These are phyloP conservation scores for Suillus spraguei DNA, from an alignment of 768 basidiomycete genomes.

Conservation along the genomic window DNA sequence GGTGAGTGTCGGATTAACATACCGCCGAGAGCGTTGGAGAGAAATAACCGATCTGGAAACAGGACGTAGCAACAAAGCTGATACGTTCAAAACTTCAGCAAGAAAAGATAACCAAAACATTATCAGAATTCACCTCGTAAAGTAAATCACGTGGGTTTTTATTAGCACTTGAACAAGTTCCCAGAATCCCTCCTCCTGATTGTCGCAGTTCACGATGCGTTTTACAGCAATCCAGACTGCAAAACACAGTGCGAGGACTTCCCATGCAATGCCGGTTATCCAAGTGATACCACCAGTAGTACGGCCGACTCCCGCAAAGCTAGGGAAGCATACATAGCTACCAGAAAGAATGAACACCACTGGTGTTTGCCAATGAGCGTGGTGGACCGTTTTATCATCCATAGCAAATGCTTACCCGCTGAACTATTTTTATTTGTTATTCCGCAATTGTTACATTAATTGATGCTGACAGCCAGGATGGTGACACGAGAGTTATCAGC, in stretches of 20 bases:
- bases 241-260: neutral
- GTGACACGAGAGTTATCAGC: neutral
- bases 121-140: neutral
- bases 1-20: neutral
- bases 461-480: neutral
- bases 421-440: neutral
- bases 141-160: neutral
- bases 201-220: neutral
- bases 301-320: neutral
- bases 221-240: neutral
- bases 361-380: neutral
- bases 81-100: neutral
- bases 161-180: neutral
- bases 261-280: neutral
- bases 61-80: neutral
- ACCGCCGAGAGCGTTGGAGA: neutral
- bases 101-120: neutral
- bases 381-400: neutral
- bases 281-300: neutral
- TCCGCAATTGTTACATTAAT: neutral
- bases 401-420: neutral
- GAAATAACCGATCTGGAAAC: neutral
- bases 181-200: neutral
- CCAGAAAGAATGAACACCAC: neutral
- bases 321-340: neutral